A percentile compares a stretch with the other conserved stretches of the same genome.
Conservation (phyloP, 768 basidiomycete genomes). For the Cystobasidium onofrii region DNA sequence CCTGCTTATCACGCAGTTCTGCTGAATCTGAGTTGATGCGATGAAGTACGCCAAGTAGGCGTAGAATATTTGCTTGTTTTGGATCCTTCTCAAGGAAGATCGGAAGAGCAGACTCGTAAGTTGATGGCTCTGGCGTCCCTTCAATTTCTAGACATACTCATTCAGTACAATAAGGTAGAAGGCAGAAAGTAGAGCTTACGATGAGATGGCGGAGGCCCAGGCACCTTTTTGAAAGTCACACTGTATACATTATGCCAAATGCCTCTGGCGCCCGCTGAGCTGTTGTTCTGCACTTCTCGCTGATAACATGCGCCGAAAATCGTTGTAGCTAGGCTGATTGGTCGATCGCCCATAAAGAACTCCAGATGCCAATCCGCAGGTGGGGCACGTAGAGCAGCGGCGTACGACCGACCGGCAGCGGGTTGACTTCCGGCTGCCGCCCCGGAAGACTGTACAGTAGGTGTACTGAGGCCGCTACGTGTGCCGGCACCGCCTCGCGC, state of each 20-base stretch:
- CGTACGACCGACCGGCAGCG: conserved; percentile 58
- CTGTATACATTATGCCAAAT: conserved; percentile 80
- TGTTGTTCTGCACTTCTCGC: conserved; percentile 55
- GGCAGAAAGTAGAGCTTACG: conserved; percentile 39
- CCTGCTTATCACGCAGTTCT: conserved; percentile 34
- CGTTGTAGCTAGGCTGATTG: conserved; percentile 75
- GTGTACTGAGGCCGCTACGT: conserved; percentile 22
- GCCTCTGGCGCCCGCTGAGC: conserved; percentile 4
- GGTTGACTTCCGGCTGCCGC: conserved; percentile 46
- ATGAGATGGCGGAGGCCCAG: conserved; percentile 57
- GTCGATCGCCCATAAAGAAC: conserved; percentile 84
- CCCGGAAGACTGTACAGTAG: conserved; percentile 39
- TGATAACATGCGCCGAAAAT: conserved; percentile 95
- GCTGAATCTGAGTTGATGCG: conserved; percentile 61
- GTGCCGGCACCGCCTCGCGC: background rate
- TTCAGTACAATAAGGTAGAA: too few species aligned
- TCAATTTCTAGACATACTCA: conserved; percentile 26
- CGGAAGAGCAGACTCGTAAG: conserved; percentile 59
- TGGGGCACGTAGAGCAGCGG: conserved; percentile 83
- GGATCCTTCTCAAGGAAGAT: conserved; percentile 76
- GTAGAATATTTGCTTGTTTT: conserved; percentile 79
- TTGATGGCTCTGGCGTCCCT: conserved; percentile 43
- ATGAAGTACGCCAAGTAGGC: conserved; percentile 77
- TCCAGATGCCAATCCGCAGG: conserved; percentile 95
- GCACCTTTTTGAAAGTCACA: conserved; percentile 84